Evolutionary conservation across 495 filamentous ascomycete genomes (phyloP), one percentile per base, ranked within the genome.

Genomic region (Penicillium fimorum): DNA sequence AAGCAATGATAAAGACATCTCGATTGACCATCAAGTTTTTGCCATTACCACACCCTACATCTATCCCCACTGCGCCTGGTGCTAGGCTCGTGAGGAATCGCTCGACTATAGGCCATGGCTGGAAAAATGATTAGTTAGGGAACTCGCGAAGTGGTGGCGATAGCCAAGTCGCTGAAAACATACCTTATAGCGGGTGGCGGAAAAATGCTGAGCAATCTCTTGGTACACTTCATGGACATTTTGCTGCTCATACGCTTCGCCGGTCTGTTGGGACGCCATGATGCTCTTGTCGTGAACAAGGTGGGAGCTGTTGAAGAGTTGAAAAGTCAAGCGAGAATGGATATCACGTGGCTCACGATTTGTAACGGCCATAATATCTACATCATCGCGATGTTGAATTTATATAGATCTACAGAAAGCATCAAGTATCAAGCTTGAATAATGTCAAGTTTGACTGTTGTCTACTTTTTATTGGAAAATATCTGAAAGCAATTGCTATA

Each of bases 211-310:
- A 13, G 94, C 94, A 65, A 98, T 98, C 59, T 92, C 82, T 68
- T 96, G 89, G 75, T 98, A 98, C 54, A 98, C 89, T 58, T 83
- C 76, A 72, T 98, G 94, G 52, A 98, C 94, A 73, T 96, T 87
- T 57, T 87, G 70, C 45, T 85, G 80, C 72, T 98, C 94, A 70
- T 96, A 96, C 17, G 57, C 70, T 42, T 80, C 76, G 17, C 70
- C 49, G 6, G 41, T 17, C 52, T 42, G 29, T 55, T 58, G 42
- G 37, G 43, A 51, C 32, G 50, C 44, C 64, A 64, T 67, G 29
- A 38, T 56, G 35, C 17, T 13, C 17, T 18, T 25, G 20, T 50
- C 13, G 6, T 22, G 6, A 46, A 44, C 2, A 32, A 15, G n/a
- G 18, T 5, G 30, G 25, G 51, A 41, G 24, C 13, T 57, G 50